These are phyloP conservation scores for Tolypocladium ophioglossoides DNA, from an alignment of 2,329 filamentous ascomycete genomes.

Conservation along the genomic window DNA sequence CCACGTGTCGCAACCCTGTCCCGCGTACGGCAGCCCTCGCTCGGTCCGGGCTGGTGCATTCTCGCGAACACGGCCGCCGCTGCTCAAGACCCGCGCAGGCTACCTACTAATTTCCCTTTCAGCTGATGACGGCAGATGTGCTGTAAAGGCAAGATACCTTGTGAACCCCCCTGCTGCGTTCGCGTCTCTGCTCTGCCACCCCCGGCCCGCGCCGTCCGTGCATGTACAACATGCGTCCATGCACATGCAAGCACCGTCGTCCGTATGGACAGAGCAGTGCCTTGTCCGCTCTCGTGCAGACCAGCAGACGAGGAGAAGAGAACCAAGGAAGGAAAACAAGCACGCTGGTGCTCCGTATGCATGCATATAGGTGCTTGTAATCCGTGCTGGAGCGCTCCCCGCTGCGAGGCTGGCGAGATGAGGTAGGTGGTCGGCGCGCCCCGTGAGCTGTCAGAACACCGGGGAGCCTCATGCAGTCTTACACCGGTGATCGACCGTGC, in stretches of 20 bases:
- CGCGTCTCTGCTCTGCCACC: not conserved
- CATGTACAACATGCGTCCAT: not conserved
- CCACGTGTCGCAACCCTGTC: not conserved
- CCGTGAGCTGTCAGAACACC: conserved; percentile 3
- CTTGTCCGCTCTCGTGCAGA: not conserved
- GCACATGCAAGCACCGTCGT: no score
- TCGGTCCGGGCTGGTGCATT: not conserved
- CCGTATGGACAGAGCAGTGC: not conserved
- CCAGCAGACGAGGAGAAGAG: not conserved
- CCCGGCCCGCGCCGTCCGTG: not conserved
- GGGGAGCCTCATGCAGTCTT: conserved; percentile 6
- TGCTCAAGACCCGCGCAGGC: not conserved
- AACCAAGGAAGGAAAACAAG: not conserved
- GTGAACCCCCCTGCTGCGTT: not conserved
- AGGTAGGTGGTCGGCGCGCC: not conserved
- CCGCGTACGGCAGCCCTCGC: not conserved
- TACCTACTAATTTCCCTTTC: not conserved
- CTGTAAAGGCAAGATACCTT: no score
- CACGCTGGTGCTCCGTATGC: not conserved
- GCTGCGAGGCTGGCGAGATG: not conserved
- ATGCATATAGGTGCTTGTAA: no score
- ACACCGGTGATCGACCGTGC: conserved; percentile 14
- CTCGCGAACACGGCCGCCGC: not conserved
- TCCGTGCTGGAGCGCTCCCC: not conserved
- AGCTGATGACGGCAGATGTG: not conserved